Base-by-base conservation (phyloP, 371 early-diverging fungal genomes). In the Apophysomyces sp. region DNA sequence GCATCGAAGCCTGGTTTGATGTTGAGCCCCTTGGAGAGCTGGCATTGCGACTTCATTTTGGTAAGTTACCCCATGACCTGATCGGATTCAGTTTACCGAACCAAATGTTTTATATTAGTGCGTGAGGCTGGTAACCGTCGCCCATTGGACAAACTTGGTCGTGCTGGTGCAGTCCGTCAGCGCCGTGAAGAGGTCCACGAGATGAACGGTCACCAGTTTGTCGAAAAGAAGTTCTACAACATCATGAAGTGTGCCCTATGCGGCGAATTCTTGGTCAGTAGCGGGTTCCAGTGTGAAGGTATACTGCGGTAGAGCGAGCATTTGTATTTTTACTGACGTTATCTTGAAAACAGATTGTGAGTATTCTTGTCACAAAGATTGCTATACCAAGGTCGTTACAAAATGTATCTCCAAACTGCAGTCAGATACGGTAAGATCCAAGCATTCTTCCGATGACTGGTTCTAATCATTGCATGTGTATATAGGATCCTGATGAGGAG, bases 231-330 rank as follows among this genome's bases (percentile, higher is more conserved):
- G 57, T 94, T 93, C 62, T 97, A 96, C 73, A 91, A 92, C 61
- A 92, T 96, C 68, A 92, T 97, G 92, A 92, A 92, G 65, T 98
- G 99, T 76, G 95, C 98, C 8, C 76, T 94, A 2, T 98, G 99
- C 75, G 81, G 85, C 30, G 97, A 97, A 69, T 94, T 95, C 62
- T 82, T 97, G 58, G 90, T 94, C 37, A 92, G 89, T 61, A 84
- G 87, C 27, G 95, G 95, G 4, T 92, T 89, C 73, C 95, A 95
- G 66, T 98, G 98, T 76, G 93, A 97, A 83, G 84, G 92, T 92
- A 78, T 52, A 58, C 34, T n/a, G n/a, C n/a, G 52, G 32, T 28
- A 21, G 40, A 9, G 11, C 18, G 16, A 40, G 4, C 5, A 9
- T 26, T 32, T 11, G 18, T 29, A 7, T n/a, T 30, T 55, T 5